These are phyloP conservation scores for Durotheca rogersii DNA, from an alignment of 495 filamentous ascomycete species.

Conservation along the genomic window DNA sequence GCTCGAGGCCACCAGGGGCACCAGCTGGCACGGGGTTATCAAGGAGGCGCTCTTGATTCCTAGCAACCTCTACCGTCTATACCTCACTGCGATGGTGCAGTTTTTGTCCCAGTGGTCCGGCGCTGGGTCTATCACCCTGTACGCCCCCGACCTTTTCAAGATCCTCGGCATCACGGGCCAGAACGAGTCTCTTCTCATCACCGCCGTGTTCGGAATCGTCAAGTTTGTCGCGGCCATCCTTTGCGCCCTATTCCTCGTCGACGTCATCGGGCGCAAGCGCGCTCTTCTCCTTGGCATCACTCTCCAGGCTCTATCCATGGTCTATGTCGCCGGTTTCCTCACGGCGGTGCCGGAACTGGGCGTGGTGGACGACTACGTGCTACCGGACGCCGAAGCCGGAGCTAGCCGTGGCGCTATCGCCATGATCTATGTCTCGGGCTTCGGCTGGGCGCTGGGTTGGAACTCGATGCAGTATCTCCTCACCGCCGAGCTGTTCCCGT, in stretches of 20 bases:
- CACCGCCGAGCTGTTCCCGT: conserved; percentile 72
- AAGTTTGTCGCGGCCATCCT: conserved; percentile 64
- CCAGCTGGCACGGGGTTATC: conserved; percentile 54
- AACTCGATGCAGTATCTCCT: conserved; percentile 76
- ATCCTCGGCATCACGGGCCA: conserved; percentile 63
- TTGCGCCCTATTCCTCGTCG: conserved; percentile 72
- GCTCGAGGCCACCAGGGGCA: conserved; percentile 58
- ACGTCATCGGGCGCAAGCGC: conserved; percentile 71
- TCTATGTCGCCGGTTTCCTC: conserved; percentile 69
- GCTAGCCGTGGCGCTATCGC: conserved; percentile 59
- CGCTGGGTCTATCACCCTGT: conserved; percentile 65
- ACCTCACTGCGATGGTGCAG: conserved; percentile 59
- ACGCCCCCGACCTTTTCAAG: conserved; percentile 65
- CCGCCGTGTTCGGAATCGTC: conserved; percentile 68
- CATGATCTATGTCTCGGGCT: conserved; percentile 65
- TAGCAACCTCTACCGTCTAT: conserved; percentile 64
- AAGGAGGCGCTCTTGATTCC: conserved; percentile 62
- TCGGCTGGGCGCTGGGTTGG: conserved; percentile 74
- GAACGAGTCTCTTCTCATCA: conserved; percentile 64
- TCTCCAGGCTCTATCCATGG: conserved; percentile 62
- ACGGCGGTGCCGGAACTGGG: conserved; percentile 53
- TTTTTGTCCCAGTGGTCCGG: conserved; percentile 70
- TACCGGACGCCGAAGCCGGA: conserved; percentile 33
- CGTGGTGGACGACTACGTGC: conserved; percentile 29
- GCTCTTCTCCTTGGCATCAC: conserved; percentile 64